Base-by-base conservation (phyloP, 805 yeast species). In the Yamadazyma nakazawae region DNA sequence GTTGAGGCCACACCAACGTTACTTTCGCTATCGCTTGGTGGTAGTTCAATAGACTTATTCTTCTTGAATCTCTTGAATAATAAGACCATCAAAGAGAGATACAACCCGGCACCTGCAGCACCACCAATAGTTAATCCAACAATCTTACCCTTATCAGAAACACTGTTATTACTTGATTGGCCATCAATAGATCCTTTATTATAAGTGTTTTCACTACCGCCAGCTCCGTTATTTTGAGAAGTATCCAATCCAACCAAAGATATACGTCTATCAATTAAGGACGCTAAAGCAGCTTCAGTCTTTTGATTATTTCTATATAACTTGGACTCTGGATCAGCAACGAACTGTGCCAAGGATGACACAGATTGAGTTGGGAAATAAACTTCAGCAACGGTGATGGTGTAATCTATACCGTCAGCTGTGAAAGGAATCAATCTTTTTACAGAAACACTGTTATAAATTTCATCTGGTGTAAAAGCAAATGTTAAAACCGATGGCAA, bases 351-450 rank as follows among this genome's bases (percentile, higher is more conserved):
- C 52, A 92, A 71, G 0, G 68, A 61, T 1, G 62, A 55, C 14
- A 87, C 75, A 26, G 75, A 66, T 11, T 64, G 62, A 10, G 67
- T 62, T 18, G 96, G 96, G 69, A 89, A 85, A 62, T 86, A 89
- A 46, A 88, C 85, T 62, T 85, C 85, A 6, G 97, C 98, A 50
- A 91, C 87, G 0, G 97, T 86, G 46, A 88, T 88, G 50, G 89
- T 78, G 64, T 88, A 92, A 38, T 64, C 53, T 46, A 70, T 58
- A 26, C 69, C 74, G 12, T 53, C 47, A 2, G 88, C 77, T 14
- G 82, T 75, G 60, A 82, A 86, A 34, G 98, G 98, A 50, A 84
- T 82, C 56, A 92, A 75, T 62, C 84, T 80, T 48, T 72, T 68
- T 53, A 91, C 88, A 8, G 81, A 62, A 18, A 88, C 78, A 25